Percentiles rank a stretch among this genome's conserved stretches.
Conservation (phyloP, 2,329 filamentous ascomycete species). For the Penicillium sclerotigenum region DNA sequence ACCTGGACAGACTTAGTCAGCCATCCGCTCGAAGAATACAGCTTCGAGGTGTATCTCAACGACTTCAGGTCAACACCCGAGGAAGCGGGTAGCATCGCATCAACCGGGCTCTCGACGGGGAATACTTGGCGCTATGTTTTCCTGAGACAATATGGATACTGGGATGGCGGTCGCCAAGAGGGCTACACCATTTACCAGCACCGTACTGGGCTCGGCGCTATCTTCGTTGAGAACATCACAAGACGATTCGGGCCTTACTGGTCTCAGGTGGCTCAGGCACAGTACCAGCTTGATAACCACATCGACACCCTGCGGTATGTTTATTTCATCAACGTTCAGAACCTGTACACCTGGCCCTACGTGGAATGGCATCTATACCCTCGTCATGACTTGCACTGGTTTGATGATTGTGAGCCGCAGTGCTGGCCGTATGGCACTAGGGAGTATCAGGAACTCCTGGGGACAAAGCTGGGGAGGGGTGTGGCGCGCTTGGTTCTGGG, state of each 20-base stretch:
- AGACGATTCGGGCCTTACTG: background rate
- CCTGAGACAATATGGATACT: background rate
- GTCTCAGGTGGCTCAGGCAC: background rate
- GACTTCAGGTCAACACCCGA: background rate
- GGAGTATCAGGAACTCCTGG: slow-evolving; percentile 1
- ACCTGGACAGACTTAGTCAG: background rate
- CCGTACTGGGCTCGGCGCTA: background rate
- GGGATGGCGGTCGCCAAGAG: background rate
- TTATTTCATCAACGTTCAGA: background rate
- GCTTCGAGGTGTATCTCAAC: background rate
- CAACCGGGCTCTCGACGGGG: background rate
- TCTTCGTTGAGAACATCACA: background rate
- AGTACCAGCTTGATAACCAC: background rate
- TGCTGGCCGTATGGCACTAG: background rate
- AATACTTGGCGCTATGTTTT: background rate
- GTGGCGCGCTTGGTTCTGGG: slow-evolving; percentile 1
- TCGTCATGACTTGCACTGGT: background rate
- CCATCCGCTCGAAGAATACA: background rate
- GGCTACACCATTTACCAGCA: background rate
- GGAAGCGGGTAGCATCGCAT: background rate
- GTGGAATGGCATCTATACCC: background rate
- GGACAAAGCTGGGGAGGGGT: background rate
- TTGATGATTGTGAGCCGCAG: background rate
- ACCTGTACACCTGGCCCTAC: background rate
- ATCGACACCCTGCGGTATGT: background rate